Evolutionary conservation across 129 eudicot genomes (phyloP).

Genomic region (Pittosporum tobira): DNA sequence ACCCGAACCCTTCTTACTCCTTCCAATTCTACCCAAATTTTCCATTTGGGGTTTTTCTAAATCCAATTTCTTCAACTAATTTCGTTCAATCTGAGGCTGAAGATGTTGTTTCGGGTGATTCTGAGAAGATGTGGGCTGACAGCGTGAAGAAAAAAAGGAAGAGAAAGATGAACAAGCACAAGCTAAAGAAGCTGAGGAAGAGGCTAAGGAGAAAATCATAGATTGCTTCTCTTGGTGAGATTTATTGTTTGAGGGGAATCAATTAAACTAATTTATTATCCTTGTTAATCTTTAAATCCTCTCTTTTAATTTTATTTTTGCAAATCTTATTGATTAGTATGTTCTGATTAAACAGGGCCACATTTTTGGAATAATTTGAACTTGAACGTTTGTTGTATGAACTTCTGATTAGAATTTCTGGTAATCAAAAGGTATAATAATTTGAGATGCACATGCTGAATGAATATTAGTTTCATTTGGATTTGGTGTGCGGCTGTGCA

Average conservation of each 20-base stretch:
- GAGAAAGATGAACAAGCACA: constrained; percentile 91
- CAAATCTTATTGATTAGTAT: constrained; percentile 4
- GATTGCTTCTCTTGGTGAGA: constrained; percentile 27
- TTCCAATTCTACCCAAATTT: constrained; percentile 40
- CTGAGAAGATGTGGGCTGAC: constrained; percentile 57
- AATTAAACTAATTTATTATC: not conserved
- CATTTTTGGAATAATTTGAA: constrained; percentile 5
- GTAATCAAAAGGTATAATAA: not conserved
- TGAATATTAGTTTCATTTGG: too few relatives aligned
- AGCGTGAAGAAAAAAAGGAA: constrained; percentile 95
- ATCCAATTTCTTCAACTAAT: constrained; percentile 34
- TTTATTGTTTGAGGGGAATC: not conserved
- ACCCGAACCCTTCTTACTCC: constrained; percentile 8
- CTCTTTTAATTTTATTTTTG: not conserved
- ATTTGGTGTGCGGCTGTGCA: too few relatives aligned
- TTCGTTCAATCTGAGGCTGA: constrained; percentile 19
- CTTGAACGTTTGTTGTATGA: not conserved
- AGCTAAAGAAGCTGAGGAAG: constrained; percentile 81
- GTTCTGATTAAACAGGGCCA: not conserved
- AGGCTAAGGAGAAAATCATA: constrained; percentile 58
- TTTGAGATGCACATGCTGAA: constrained; percentile 1
- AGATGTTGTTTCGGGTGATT: constrained; percentile 20
- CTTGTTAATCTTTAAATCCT: not conserved
- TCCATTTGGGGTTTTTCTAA: constrained; percentile 40
- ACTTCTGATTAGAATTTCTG: not conserved